Conservation (phyloP, 2,329 filamentous ascomycete species). For the Nigrospora sphaerica region DNA sequence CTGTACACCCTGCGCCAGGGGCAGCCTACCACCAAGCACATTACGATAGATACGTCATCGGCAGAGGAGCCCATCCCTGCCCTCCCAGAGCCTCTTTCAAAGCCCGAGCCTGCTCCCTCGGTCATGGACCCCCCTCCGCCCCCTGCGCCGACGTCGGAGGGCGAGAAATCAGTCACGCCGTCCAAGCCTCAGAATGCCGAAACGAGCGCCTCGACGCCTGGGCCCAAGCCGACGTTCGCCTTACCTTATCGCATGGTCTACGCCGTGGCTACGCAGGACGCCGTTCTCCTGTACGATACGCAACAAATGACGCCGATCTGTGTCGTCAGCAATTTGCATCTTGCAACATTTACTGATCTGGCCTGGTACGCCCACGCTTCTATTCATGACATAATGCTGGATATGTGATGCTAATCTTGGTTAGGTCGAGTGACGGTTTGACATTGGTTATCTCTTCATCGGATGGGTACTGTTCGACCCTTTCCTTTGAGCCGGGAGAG, state of each 20-base stretch:
- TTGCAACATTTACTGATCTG: conserved; percentile 93
- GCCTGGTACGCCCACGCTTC: conserved; percentile 62
- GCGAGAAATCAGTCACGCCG: conserved; percentile 42
- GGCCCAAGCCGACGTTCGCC: conserved; percentile 67
- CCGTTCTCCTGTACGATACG: conserved; percentile 91
- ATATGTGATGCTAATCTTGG: conserved; percentile 5
- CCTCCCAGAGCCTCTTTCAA: conserved; percentile 74
- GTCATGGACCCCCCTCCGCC: conserved; percentile 73
- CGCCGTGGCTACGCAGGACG: conserved; percentile 93
- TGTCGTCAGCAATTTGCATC: conserved; percentile 93
- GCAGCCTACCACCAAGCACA: conserved; percentile 68
- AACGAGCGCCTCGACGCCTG: conserved; percentile 41
- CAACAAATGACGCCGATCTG: conserved; percentile 92
- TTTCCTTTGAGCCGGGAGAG: conserved; percentile 79
- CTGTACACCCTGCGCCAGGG: conserved; percentile 74
- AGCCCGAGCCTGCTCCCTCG: conserved; percentile 49
- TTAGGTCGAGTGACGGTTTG: conserved; percentile 66
- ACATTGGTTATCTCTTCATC: conserved; percentile 93
- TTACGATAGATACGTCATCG: conserved; percentile 91
- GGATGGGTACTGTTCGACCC: conserved; percentile 90
- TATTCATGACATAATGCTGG: not conserved
- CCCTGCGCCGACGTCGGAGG: conserved; percentile 36
- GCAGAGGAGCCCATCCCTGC: conserved; percentile 75
- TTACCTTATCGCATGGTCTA: conserved; percentile 93
- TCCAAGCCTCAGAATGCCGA: conserved; percentile 42